Evolutionary conservation across 805 yeast genomes (phyloP), one percentile per base, ranked within the genome.

Genomic region (Candida coquimbonensis): DNA sequence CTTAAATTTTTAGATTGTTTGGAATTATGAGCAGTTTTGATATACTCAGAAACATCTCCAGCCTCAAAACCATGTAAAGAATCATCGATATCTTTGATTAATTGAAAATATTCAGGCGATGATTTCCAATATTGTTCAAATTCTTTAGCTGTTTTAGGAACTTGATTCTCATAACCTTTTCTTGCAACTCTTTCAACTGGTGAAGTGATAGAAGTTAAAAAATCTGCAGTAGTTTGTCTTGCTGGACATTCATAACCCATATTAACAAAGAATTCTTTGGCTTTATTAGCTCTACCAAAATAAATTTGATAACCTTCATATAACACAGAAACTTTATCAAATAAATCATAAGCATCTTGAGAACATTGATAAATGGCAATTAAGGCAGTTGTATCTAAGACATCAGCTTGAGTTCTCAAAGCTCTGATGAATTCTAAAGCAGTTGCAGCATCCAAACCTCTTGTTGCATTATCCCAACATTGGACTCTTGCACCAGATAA

Each of bases 381-480:
- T 38, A 79, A 60, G 3, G 81, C 75, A 7, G 82, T 70, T 12
- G 69, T 65, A n/a, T 69, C 65, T 31, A 67, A 55, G 27, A 77
- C 60, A 36, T 70, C 65, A 9, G 79, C 75, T 17, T 71, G 64
- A 9, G 75, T 67, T 52, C 70, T 73, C 46, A 75, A 63, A 27
- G 80, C 78, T 51, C 70, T 63, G 38, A 74, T 69, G 44, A 75
- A 75, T 52, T 75, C 79, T 51, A 73, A 63, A 19, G 81, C 80
- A 38, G 80, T 75, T 17, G 81, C 80, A 12, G 81, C 66, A 64
- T 77, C 81, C 56, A 77, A 68, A 50, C 81, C 81, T 67, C 80
- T 72, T 21, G 81, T 76, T 13, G 81, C 73, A 49, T 76, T 77
- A 65, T 77, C 77, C 74, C 74, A 72, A 57, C 75, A 72, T 50